These are phyloP conservation scores for Mycogone perniciosa DNA, from an alignment of 2,329 filamentous ascomycete species.

Conservation along the genomic window DNA sequence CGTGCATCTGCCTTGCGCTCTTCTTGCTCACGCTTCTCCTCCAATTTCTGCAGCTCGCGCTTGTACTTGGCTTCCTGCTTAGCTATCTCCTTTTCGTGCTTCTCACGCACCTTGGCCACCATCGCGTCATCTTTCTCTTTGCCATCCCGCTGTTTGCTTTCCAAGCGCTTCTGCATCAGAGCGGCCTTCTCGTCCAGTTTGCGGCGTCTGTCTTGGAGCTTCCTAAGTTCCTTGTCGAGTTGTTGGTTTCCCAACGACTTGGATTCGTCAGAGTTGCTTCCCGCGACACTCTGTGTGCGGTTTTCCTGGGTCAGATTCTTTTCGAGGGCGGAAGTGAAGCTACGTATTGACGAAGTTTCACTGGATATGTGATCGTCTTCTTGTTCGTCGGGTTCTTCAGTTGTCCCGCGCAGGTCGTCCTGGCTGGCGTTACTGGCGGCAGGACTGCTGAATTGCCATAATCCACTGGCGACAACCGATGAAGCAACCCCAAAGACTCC, in stretches of 20 bases:
- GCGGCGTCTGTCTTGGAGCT: conserved; percentile 53
- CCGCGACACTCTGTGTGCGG: conserved; percentile 19
- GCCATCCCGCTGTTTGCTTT: conserved; percentile 40
- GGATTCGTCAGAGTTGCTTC: conserved; percentile 35
- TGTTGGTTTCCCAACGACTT: conserved; percentile 22
- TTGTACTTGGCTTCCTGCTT: conserved; percentile 63
- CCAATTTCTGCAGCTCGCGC: conserved; percentile 57
- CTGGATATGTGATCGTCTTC: conserved; percentile 24
- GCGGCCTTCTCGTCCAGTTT: conserved; percentile 58
- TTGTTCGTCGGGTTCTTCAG: conserved; percentile 20
- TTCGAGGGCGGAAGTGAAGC: conserved; percentile 45
- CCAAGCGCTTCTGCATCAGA: conserved; percentile 45
- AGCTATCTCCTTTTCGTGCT: conserved; percentile 55
- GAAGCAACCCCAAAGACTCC: conserved; percentile 46
- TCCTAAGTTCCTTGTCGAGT: conserved; percentile 57
- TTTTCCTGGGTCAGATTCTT: conserved; percentile 25
- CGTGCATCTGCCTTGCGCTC: conserved; percentile 51
- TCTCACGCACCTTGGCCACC: conserved; percentile 54
- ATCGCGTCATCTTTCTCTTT: conserved; percentile 44
- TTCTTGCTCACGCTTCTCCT: conserved; percentile 58
- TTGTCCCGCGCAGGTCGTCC: conserved; percentile 20
- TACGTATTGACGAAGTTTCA: conserved; percentile 36
- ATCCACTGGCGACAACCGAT: conserved; percentile 36
- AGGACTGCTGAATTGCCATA: conserved; percentile 25
- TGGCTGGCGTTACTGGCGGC: conserved; percentile 22